A percentile compares a stretch with the other conserved stretches of the same genome.
phyloP scores from a whole-genome alignment of 192 early-diverging fungal genomes.

The Rhizophagus clarus region DNA sequence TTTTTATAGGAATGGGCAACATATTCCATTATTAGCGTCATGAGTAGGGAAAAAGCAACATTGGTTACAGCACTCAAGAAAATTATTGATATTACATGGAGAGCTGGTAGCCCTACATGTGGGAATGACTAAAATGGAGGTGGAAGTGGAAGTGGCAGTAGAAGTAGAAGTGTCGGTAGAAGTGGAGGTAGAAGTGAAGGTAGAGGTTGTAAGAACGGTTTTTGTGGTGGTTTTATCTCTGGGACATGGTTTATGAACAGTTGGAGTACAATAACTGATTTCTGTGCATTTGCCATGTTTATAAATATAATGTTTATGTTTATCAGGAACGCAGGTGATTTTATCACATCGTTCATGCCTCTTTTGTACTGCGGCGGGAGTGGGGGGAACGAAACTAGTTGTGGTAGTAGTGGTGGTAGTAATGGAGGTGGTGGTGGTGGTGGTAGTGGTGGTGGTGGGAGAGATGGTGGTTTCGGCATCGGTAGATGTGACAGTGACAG shows the following conservation, averaged over 20 bases:
- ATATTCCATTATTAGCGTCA: too few species aligned
- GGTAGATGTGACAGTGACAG: background rate
- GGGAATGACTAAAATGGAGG: background rate
- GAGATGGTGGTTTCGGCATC: background rate
- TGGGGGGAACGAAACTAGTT: background rate
- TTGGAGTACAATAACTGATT: background rate
- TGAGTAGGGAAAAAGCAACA: too few species aligned
- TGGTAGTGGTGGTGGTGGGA: background rate
- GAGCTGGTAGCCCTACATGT: too few species aligned
- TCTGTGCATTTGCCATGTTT: background rate
- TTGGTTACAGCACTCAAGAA: too few species aligned
- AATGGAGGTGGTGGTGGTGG: background rate
- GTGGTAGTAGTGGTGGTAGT: background rate
- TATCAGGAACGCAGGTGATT: background rate
- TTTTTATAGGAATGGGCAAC: too few species aligned
- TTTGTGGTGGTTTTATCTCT: background rate
- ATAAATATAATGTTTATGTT: background rate
- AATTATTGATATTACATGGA: too few species aligned
- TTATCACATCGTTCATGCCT: background rate
- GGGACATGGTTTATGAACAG: too few species aligned
- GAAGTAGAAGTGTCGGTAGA: background rate
- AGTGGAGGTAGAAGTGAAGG: slow-evolving; percentile 4
- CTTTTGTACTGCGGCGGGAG: background rate
- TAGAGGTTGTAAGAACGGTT: background rate
- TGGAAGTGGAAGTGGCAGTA: background rate